A percentile compares a stretch with the other conserved stretches of the same genome.
These are phyloP conservation scores for Monsonia emarginata DNA, from an alignment of 441 rosid genomes.

Conservation along the genomic window DNA sequence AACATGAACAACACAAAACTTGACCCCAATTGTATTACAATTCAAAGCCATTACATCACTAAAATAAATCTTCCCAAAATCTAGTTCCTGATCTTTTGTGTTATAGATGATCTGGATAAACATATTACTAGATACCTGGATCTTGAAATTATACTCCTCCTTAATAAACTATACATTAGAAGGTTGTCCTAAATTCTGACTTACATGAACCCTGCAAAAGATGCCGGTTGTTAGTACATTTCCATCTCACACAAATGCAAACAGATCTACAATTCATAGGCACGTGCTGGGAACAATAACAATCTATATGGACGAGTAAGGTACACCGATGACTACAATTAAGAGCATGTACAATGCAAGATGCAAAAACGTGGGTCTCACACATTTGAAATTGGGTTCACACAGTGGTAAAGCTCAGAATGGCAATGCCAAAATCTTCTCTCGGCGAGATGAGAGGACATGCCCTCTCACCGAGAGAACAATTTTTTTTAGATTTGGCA, in stretches of 20 bases:
- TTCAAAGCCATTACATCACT: neutral
- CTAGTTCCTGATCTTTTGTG: neutral
- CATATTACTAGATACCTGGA: conserved; percentile 3
- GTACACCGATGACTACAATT: neutral
- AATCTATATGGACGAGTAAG: neutral
- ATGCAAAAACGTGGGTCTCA: no score
- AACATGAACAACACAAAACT: no score
- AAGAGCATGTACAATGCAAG: no score
- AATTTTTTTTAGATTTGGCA: no score
- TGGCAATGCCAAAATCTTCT: no score
- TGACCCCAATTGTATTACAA: neutral
- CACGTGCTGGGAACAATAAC: no score
- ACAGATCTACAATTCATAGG: neutral
- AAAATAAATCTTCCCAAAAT: neutral
- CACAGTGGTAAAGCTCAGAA: no score
- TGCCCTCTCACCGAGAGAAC: no score
- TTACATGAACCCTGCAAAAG: neutral
- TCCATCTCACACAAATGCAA: no score
- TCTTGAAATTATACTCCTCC: neutral
- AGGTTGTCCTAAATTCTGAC: conserved; percentile 2
- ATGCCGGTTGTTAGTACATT: neutral
- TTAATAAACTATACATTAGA: conserved; percentile 3
- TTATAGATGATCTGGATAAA: neutral
- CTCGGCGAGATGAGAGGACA: no score
- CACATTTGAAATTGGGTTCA: no score